Conservation (phyloP, 1,284 basidiomycete genomes). For the Taiwanofungus camphoratus region DNA sequence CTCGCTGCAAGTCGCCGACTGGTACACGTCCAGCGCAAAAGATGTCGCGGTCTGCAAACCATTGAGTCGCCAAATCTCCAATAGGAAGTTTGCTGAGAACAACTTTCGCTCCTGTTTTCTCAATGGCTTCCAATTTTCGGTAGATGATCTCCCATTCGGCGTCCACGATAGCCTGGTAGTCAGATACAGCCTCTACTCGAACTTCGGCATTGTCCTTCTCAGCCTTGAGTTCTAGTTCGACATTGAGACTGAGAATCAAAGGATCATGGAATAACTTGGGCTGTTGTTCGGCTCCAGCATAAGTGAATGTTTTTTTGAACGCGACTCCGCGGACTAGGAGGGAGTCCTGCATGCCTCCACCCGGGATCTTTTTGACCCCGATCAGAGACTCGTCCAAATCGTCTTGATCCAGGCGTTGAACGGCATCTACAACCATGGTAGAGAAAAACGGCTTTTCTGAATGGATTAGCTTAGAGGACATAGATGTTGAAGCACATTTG, state of each 20-base stretch:
- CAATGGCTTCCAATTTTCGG: constrained; percentile 94
- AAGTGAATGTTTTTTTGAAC: constrained; percentile 99
- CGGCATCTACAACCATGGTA: constrained; percentile 98
- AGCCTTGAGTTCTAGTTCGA: constrained; percentile 98
- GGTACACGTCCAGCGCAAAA: constrained; percentile 98
- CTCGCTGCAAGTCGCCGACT: constrained; percentile 87
- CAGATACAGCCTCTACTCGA: constrained; percentile 91
- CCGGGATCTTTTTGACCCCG: constrained; percentile 98
- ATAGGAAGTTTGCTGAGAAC: constrained; percentile 98
- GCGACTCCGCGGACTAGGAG: constrained; percentile 86
- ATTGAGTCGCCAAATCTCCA: constrained; percentile 97
- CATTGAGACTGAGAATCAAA: constrained; percentile 91
- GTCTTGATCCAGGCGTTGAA: constrained; percentile 86
- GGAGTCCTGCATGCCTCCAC: constrained; percentile 98
- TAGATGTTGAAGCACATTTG: constrained; percentile 96
- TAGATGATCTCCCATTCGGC: constrained; percentile 99
- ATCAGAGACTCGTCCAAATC: constrained; percentile 96
- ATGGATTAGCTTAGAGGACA: constrained; percentile 99
- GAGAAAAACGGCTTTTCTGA: constrained; percentile 99
- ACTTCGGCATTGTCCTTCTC: constrained; percentile 99
- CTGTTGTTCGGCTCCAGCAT: constrained; percentile 99
- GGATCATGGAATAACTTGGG: constrained; percentile 91
- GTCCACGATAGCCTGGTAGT: constrained; percentile 99
- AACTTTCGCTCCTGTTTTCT: constrained; percentile 94
- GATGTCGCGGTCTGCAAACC: constrained; percentile 98